phyloP scores from a whole-genome alignment of 768 basidiomycete genomes.

The Leucocoprinus birnbaumii region DNA sequence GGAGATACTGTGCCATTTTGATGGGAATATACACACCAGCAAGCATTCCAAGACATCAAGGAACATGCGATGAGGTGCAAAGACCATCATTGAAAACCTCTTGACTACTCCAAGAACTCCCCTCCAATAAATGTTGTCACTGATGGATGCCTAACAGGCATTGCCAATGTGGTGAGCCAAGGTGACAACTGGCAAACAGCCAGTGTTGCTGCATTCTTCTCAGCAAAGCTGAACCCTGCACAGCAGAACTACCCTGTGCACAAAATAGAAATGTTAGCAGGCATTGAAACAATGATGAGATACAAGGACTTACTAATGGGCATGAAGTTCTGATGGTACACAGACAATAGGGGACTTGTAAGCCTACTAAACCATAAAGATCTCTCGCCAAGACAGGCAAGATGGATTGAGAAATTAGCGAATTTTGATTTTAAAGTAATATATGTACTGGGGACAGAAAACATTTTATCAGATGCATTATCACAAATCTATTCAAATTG shows the following conservation, averaged over 20 bases:
- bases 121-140: constrained; percentile 25
- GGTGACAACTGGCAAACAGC: constrained; percentile 22
- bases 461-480: constrained; percentile 28
- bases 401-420: constrained; percentile 31
- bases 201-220: constrained; percentile 28
- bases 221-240: constrained; percentile 29
- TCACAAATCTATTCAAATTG: constrained; percentile 22
- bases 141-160: constrained; percentile 27
- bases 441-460: constrained; percentile 21
- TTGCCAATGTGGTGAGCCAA: constrained; percentile 24
- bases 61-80: constrained; percentile 13
- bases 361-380: constrained; percentile 27
- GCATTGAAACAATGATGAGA: constrained; percentile 29
- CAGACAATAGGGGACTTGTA: constrained; percentile 25
- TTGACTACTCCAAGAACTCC: constrained; percentile 17
- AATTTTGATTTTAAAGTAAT: constrained; percentile 15
- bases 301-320: constrained; percentile 29
- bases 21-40: constrained; percentile 26
- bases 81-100: constrained; percentile 20
- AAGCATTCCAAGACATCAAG: constrained; percentile 35
- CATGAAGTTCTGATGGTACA: constrained; percentile 22
- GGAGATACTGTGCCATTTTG: constrained; percentile 22
- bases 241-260: constrained; percentile 39
- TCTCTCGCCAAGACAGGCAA: constrained; percentile 28
- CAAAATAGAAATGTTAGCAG: constrained; percentile 34